Evolutionary conservation across 2,329 filamentous ascomycete genomes (phyloP).

Genomic region (Hypomyces rosellus): DNA sequence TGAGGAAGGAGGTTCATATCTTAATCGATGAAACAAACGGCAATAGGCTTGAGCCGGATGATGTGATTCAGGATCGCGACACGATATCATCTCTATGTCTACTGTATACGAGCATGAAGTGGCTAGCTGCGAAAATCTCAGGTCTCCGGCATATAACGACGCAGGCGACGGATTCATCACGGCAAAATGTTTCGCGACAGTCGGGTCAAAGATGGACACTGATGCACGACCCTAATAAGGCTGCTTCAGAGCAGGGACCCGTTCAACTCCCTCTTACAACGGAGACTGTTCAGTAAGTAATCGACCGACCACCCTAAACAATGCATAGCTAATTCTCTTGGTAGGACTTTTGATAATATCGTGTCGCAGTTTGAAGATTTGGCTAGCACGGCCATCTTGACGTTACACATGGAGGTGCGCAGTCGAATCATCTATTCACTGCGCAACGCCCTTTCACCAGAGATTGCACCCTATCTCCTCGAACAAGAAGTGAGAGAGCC

Average conservation of each 20-base stretch:
- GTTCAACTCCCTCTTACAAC: conserved; percentile 83
- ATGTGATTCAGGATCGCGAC: conserved; percentile 86
- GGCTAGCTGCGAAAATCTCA: conserved; percentile 80
- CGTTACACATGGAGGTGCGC: conserved; percentile 81
- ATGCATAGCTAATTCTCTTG: not conserved
- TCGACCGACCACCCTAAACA: not conserved
- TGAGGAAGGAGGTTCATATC: conserved; percentile 56
- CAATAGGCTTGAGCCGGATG: conserved; percentile 62
- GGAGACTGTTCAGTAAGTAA: conserved; percentile 69
- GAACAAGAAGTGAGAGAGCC: conserved; percentile 71
- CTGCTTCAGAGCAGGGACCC: conserved; percentile 54
- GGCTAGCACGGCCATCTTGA: conserved; percentile 70
- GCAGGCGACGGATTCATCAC: conserved; percentile 61
- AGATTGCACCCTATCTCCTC: conserved; percentile 54
- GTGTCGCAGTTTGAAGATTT: conserved; percentile 77
- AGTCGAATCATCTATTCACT: conserved; percentile 81
- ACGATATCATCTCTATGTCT: conserved; percentile 78
- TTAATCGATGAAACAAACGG: conserved; percentile 54
- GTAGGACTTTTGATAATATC: conserved; percentile 77
- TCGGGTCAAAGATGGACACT: conserved; percentile 79
- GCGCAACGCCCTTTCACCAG: conserved; percentile 53
- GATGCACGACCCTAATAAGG: conserved; percentile 56
- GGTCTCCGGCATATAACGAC: conserved; percentile 76
- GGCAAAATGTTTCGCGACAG: conserved; percentile 45
- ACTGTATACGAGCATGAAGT: conserved; percentile 96